Percentiles rank a stretch among this genome's conserved stretches.
Evolutionary conservation across 176 grass and related monocot species (phyloP).

Genomic region (Rhipidocladum racemiflorum): DNA sequence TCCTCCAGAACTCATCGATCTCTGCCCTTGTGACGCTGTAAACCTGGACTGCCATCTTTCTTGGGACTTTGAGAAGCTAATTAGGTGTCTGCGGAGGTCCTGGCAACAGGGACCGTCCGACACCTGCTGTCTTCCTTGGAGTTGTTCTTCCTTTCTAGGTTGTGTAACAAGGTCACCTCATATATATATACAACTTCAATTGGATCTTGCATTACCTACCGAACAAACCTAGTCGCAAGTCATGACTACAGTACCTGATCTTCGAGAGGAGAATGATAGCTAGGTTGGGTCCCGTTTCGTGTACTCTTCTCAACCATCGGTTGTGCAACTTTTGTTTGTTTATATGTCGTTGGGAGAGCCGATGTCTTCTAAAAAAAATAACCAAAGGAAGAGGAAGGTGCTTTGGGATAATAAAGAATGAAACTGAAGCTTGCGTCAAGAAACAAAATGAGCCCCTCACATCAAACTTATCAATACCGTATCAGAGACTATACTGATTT

Average conservation of each 20-base stretch:
- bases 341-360: constrained; percentile 1
- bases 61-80: background rate
- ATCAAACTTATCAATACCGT: no score
- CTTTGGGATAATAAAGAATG: background rate
- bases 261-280: constrained; percentile 26
- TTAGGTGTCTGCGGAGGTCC: background rate
- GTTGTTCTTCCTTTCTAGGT: constrained; percentile 14
- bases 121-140: background rate
- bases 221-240: constrained; percentile 10
- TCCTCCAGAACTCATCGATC: constrained; percentile 74
- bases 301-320: constrained; percentile 43
- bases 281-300: constrained; percentile 26
- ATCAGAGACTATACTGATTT: no score
- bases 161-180: constrained; percentile 17
- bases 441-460: background rate
- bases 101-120: background rate
- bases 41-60: constrained; percentile 33
- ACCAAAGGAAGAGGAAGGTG: background rate
- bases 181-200: background rate
- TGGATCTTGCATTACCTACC: constrained; percentile 6
- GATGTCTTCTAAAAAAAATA: constrained; percentile 7
- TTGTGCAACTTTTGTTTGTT: constrained; percentile 17
- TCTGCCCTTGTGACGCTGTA: constrained; percentile 67
- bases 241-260: background rate
- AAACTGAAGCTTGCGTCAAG: background rate